Evolutionary conservation across 164 flowering plant species (phyloP).

Genomic region (Vitis amurensis): DNA sequence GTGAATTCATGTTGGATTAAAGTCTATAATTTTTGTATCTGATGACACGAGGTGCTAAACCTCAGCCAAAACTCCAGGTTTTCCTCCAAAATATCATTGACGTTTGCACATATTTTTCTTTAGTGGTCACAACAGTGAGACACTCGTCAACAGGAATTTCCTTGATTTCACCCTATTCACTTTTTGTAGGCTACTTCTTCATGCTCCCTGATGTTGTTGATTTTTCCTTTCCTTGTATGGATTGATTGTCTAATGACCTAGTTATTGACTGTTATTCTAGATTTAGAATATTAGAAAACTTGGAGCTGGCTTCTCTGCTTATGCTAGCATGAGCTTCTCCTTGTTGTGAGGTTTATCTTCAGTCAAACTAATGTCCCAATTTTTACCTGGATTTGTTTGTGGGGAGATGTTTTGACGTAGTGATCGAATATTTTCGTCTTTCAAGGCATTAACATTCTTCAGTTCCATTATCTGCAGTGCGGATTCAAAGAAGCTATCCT

Average conservation of each 20-base stretch:
- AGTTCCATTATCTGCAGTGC: constrained; percentile 53
- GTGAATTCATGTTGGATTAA: constrained; percentile 21
- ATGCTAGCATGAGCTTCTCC: constrained; percentile 5
- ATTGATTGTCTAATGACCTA: constrained; percentile 4
- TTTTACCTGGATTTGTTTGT: constrained; percentile 16
- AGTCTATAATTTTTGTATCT: constrained; percentile 63
- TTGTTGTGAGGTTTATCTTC: constrained; percentile 4
- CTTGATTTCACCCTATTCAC: constrained; percentile 13
- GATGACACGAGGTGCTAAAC: constrained; percentile 67
- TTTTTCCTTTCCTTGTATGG: constrained; percentile 4
- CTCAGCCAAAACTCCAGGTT: constrained; percentile 81
- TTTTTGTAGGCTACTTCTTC: constrained; percentile 3
- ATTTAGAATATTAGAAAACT: constrained; percentile 8
- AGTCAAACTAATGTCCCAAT: neutral
- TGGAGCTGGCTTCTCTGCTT: constrained; percentile 4
- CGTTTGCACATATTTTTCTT: constrained; percentile 55
- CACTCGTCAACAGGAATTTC: constrained; percentile 12
- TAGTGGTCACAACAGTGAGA: constrained; percentile 25
- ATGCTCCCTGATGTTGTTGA: neutral
- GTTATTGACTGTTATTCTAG: constrained; percentile 3
- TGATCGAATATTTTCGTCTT: constrained; percentile 54
- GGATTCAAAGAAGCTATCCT: constrained; percentile 44
- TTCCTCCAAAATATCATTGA: constrained; percentile 65
- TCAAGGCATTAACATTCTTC: constrained; percentile 40
- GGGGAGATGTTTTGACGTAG: constrained; percentile 32